A percentile compares a stretch with the other conserved stretches of the same genome.
phyloP scores from a whole-genome alignment of 768 basidiomycete genomes.

The Termitomyces sp. region DNA sequence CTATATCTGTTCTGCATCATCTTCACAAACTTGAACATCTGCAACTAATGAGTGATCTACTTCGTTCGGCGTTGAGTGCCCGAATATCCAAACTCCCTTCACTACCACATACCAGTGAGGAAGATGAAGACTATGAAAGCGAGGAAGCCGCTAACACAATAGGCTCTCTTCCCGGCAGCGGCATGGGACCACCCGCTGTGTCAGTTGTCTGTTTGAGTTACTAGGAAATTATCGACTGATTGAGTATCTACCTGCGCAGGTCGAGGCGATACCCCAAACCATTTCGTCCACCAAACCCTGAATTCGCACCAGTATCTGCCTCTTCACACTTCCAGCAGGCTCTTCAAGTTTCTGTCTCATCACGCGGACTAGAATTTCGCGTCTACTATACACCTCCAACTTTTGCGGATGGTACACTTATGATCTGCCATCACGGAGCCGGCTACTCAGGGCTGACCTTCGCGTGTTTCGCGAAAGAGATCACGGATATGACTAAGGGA shows the following conservation, averaged over 20 bases:
- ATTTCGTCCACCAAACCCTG: slow-evolving; percentile 46
- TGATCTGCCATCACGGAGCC: slow-evolving; percentile 94
- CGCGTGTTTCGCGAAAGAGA: slow-evolving; percentile 84
- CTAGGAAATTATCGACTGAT: slow-evolving; percentile 7
- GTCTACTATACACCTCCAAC: slow-evolving; percentile 81
- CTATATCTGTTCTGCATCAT: not conserved
- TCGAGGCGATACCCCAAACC: slow-evolving; percentile 23
- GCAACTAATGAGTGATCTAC: slow-evolving; percentile 57
- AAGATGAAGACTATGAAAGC: slow-evolving; percentile 43
- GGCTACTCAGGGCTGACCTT: slow-evolving; percentile 90
- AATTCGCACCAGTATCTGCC: slow-evolving; percentile 76
- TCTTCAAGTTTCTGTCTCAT: slow-evolving; percentile 64
- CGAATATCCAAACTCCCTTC: slow-evolving; percentile 71
- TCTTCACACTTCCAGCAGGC: slow-evolving; percentile 75
- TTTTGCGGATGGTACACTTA: slow-evolving; percentile 51
- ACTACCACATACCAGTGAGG: slow-evolving; percentile 33
- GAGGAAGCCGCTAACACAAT: slow-evolving; percentile 55
- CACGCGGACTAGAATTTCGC: slow-evolving; percentile 60
- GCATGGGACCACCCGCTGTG: slow-evolving; percentile 61
- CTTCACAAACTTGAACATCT: not conserved
- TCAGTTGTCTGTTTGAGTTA: slow-evolving; percentile 30
- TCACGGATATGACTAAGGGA: slow-evolving; percentile 52
- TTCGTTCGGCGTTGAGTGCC: slow-evolving; percentile 73
- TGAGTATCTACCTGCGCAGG: slow-evolving; percentile 22
- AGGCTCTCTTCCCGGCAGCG: slow-evolving; percentile 53